Base-by-base conservation (phyloP, 345 rosid species). In the Litchi chinensis region DNA sequence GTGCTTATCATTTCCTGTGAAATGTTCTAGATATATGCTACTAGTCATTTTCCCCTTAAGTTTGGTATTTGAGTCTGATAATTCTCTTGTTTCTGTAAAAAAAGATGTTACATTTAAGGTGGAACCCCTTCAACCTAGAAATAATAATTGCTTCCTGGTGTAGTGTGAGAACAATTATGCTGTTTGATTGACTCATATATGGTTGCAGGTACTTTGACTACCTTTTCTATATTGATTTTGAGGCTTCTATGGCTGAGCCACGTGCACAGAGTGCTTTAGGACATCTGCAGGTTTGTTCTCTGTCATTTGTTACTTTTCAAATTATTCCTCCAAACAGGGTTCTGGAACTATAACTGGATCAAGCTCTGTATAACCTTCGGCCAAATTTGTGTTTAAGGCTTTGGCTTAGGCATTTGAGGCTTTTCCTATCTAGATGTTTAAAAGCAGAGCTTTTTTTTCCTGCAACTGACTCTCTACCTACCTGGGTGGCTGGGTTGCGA, bases 221-320 rank as follows among this genome's bases (percentile, higher is more conserved):
- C 72, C 85, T 87, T 69, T 89, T 89, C 80, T 83, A 83, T 76
- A 79, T 89, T 48, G 90, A 89, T 79, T 89, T 89, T 80, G 91
- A 85, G 78, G 91, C 91, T 76, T 89, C 91, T 44, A 87, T 89
- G 88, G 91, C 91, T 5, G 91, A 87, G 56, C 79, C 88, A 22
- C 91, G 86, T 22, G 88, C 91, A 32, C 91, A 89, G 74, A 82
- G 83, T 75, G 90, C 88, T 6, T 76, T 86, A 21, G 89, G 85
- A 56, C 85, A 86, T 76, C 82, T 88, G 70, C 89, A 88, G 89
- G 91, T 85, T 64, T 52, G 79, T 65, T 22, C 15, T 21, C 54
- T 39, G 40, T 77, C 63, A 3, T 54, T 56, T 54, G 39, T 67
- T 60, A 48, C 28, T 48, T 12, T 50, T 12, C 56, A 64, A 22